Evolutionary conservation across 768 basidiomycete species (phyloP), one percentile per base, ranked within the genome.

Genomic region (Trametopsis cervina): DNA sequence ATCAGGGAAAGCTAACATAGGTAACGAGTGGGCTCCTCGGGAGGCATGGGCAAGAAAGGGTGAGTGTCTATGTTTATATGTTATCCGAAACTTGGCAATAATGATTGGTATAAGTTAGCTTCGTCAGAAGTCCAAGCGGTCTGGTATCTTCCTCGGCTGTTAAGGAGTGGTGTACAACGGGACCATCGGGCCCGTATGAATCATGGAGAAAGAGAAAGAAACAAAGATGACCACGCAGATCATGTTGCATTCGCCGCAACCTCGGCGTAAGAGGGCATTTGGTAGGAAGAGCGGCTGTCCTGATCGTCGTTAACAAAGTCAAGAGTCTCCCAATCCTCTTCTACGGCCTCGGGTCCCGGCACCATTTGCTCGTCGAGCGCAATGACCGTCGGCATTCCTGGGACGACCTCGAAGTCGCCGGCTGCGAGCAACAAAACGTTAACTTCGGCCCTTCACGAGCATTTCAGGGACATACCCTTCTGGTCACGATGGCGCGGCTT

Each of bases 301-400:
- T 67, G 66, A 37, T 72, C 73, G 26, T 62, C 66, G n/a, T n/a
- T n/a, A n/a, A n/a, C n/a, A 27, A 59, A 61, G 42, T 66, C 66
- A 36, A 81, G 61, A 57, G 76, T 73, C 57, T 81, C 79, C 80
- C 80, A 82, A 27, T 76, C 72, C 55, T 83, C 80, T 49, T 79
- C 78, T n/a, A 71, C 61, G 47, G 76, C 75, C 49, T 76, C 75
- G 24, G 62, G 65, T 5, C 61, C 57, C 40, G 49, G 54, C 22
- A 56, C 51, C 15, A 60, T 51, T 9, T 38, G 38, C 52, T 83
- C 81, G 54, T 81, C 80, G 35, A 83, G 65, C 23, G 69, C 77
- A 50, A 83, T 78, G 40, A 83, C 80, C 26, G 74, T 69, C 24
- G 71, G 76, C 37, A 77, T 59, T 26, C 66, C 68, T 3, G 78